Evolutionary conservation across 495 filamentous ascomycete species (phyloP), one percentile per base, ranked within the genome.

Genomic region (Xylaria bambusicola): DNA sequence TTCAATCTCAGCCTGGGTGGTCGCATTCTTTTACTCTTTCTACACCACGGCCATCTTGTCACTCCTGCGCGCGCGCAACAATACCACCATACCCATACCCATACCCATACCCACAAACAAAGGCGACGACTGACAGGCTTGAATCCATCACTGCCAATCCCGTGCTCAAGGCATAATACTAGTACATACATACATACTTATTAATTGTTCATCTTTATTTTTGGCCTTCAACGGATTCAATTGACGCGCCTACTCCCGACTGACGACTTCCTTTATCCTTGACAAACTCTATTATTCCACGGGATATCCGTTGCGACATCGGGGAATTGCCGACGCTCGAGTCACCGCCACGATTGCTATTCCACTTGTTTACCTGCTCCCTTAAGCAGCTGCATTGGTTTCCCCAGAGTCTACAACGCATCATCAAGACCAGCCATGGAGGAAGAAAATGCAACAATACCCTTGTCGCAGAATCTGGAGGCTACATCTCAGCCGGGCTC

Each of bases 401-500:
- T n/a, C n/a, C n/a, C n/a, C n/a, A n/a, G n/a, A n/a, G n/a, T n/a
- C n/a, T n/a, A n/a, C n/a, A n/a, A n/a, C n/a, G n/a, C n/a, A n/a
- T n/a, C n/a, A n/a, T n/a, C n/a, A 9, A 21, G 27, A 10, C 15
- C 15, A 9, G 77, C 70, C 69, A 76, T 81, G 57, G 76, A 81
- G 58, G 75, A 70, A 45, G 61, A 73, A 26, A 71, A 72, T 23
- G 56, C 48, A 15, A 38, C 71, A 45, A 62, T 69, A 49, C 59
- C 66, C 48, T 69, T 73, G 29, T 69, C 73, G 66, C 66, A 74
- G 9, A 52, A 61, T 9, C 53, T 77, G 42, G 81, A 82, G 55
- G 68, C 74, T 36, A 75, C 80, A 56, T 80, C 79, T 13, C 70
- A 76, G 58, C 79, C 76, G n/a, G 75, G 72, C 59, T 79, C 80